Evolutionary conservation across 345 rosid species (phyloP), one percentile per base, ranked within the genome.

Genomic region (Pistacia atlantica): DNA sequence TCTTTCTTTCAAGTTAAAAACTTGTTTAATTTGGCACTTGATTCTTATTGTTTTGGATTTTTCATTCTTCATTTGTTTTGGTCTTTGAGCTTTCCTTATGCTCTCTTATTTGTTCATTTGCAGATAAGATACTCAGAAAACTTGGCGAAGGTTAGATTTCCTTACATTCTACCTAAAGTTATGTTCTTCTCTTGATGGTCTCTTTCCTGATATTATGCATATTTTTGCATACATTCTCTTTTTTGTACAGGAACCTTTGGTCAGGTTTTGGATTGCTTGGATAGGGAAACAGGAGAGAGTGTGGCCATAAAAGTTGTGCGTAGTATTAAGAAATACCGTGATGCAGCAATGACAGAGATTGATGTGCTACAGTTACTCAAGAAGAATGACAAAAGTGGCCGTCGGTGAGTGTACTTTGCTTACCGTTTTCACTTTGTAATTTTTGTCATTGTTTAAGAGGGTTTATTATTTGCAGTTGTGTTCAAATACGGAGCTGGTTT

Each of bases 211-310:
- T 64, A 10, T 61, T 69, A 12, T 38, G 46, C 61, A 45, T 66
- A 16, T 28, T 55, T 13, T 77, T 45, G 18, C 25, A 38, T 66
- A 13, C 35, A 28, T 72, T 48, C 42, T 8, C 84, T 63, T 42
- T 61, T 38, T 66, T 76, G 58, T 58, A 75, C 90, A 90, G 95
- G 95, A 37, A 89, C 92, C 45, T 90, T 90, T 70, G 92, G 95
- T 73, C 92, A 87, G 95, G 95, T 90, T 69, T 77, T 90, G 84
- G 92, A 90, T 82, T 90, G 95, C 65, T 90, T 89, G 88, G 95
- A 90, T 79, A 86, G 91, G 91, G 95, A 89, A 79, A 79, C 82
- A 22, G 84, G 82, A 76, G 91, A 82, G 75, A 83, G 79, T 79
- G 95, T 89, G 79, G 95, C 95, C 58, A 84, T 90, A 78, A 89